Evolutionary conservation across 768 basidiomycete species (phyloP).

Genomic region (Rhizopogon roseolus): DNA sequence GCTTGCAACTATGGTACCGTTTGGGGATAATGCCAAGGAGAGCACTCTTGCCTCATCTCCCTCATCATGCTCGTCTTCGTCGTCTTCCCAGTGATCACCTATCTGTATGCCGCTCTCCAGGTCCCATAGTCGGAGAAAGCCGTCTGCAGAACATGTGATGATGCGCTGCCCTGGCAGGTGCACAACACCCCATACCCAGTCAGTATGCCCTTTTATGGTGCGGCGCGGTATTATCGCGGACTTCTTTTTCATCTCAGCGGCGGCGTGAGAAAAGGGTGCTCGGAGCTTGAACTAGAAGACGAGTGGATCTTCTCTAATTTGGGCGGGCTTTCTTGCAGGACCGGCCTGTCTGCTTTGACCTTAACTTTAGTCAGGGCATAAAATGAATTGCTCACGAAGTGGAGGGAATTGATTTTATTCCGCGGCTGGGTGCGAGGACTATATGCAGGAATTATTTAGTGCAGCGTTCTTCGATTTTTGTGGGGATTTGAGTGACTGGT

Average conservation of each 20-base stretch:
- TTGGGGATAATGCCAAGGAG: constrained; percentile 6
- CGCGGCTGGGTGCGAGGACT: background rate
- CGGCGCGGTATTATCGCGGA: background rate
- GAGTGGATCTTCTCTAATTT: no score
- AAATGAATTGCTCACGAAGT: background rate
- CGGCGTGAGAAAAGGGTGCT: background rate
- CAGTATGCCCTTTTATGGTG: background rate
- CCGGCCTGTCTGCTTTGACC: background rate
- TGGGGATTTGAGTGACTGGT: no score
- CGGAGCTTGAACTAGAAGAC: no score
- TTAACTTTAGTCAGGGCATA: background rate
- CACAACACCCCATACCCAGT: background rate
- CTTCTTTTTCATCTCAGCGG: background rate
- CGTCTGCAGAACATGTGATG: background rate
- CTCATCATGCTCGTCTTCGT: background rate
- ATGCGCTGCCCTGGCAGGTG: background rate
- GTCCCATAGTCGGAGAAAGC: background rate
- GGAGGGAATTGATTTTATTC: background rate
- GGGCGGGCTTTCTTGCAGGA: no score
- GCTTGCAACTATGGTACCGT: constrained; percentile 1
- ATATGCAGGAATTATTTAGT: no score
- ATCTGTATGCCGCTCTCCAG: background rate
- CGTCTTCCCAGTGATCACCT: background rate
- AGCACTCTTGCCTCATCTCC: background rate
- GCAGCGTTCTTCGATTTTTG: no score